Evolutionary conservation across 2,329 filamentous ascomycete species (phyloP).

Genomic region (Cordyceps pruinosa): DNA sequence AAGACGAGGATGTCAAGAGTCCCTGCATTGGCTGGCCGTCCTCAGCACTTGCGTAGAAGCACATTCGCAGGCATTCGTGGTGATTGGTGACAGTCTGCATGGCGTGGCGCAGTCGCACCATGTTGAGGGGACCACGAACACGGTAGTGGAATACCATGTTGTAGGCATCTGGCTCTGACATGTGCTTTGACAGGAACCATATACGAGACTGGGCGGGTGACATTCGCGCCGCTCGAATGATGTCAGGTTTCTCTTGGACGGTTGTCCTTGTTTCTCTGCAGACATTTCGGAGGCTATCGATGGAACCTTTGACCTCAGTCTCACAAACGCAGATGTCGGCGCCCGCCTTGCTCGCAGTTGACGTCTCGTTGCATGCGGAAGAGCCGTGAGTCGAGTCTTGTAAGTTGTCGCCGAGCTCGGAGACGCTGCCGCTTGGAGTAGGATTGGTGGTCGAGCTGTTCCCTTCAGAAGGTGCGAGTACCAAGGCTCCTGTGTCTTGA

Average conservation of each 20-base stretch:
- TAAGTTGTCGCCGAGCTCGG: neutral
- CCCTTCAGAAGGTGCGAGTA: neutral
- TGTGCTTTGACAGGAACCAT: conserved; percentile 30
- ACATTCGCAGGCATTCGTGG: conserved; percentile 30
- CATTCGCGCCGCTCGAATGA: conserved; percentile 23
- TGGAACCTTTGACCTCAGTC: too few species aligned
- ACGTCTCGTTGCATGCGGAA: neutral
- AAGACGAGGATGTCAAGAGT: conserved; percentile 17
- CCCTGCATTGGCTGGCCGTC: conserved; percentile 19
- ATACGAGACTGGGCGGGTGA: conserved; percentile 29
- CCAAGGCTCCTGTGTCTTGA: neutral
- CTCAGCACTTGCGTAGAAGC: conserved; percentile 19
- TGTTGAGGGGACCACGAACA: conserved; percentile 26
- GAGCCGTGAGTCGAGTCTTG: neutral
- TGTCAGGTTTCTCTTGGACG: conserved; percentile 26
- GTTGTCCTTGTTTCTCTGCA: neutral
- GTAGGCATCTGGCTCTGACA: conserved; percentile 31
- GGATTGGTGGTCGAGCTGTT: neutral
- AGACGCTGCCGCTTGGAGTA: neutral
- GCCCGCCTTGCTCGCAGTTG: neutral
- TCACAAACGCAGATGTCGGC: too few species aligned
- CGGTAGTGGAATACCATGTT: conserved; percentile 30
- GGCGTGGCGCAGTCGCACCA: conserved; percentile 26
- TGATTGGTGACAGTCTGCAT: conserved; percentile 22
- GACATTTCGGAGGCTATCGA: too few species aligned